Conservation (phyloP, 768 basidiomycete genomes). For the Mycena maculata region DNA sequence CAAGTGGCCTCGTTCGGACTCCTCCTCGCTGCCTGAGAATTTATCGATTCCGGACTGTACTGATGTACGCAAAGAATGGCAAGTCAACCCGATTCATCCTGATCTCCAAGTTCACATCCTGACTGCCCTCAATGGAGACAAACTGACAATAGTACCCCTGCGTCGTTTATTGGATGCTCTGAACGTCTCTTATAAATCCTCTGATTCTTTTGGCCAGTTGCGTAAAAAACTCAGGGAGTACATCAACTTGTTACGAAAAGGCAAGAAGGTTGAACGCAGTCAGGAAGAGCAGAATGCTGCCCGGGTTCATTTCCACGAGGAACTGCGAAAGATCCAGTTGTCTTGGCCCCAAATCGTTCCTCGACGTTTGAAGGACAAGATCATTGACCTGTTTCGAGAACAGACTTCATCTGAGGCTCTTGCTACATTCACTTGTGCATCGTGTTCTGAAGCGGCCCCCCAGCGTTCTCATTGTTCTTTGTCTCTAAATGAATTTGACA, state of each 20-base stretch:
- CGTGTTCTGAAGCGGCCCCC: neutral
- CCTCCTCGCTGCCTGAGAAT: neutral
- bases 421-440: neutral
- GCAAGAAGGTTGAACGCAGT: neutral
- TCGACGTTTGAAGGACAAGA: constrained; percentile 5
- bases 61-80: constrained; percentile 5
- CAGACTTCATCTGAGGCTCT: neutral
- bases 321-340: neutral
- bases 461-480: constrained; percentile 1
- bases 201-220: neutral
- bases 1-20: neutral
- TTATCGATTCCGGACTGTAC: neutral
- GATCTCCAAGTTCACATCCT: constrained; percentile 18
- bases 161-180: neutral
- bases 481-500: neutral
- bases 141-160: neutral
- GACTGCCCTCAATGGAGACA: neutral
- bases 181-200: neutral
- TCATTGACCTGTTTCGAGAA: constrained; percentile 6
- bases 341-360: constrained; percentile 9
- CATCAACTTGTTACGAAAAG: neutral
- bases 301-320: neutral
- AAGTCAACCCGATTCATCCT: neutral
- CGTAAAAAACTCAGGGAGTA: neutral
- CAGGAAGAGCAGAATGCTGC: neutral